phyloP scores from a whole-genome alignment of 2,329 filamentous ascomycete genomes.

The Fusarium protoensiforme region DNA sequence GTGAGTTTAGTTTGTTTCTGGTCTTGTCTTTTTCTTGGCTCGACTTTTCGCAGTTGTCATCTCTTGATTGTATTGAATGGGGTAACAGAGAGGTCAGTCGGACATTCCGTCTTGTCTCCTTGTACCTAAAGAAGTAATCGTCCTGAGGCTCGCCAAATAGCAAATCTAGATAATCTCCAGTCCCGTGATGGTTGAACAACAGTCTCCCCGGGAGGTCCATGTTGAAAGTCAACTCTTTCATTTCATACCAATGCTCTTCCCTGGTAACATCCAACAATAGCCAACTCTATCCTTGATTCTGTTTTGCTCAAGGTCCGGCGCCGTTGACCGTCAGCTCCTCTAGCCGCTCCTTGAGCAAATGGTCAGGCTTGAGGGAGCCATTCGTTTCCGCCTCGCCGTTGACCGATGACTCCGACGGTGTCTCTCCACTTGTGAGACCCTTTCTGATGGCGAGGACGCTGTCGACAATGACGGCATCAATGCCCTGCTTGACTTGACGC shows the following conservation, averaged over 20 bases:
- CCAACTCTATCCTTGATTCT: conserved; percentile 1
- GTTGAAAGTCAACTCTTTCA: conserved; percentile 5
- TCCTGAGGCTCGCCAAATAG: background rate
- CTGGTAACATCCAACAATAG: background rate
- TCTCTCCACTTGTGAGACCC: conserved; percentile 71
- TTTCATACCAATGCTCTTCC: conserved; percentile 14
- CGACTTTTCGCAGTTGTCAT: background rate
- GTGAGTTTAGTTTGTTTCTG: background rate
- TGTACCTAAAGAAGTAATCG: background rate
- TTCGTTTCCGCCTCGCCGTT: conserved; percentile 26
- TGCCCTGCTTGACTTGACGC: conserved; percentile 93
- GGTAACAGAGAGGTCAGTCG: background rate
- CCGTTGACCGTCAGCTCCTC: conserved; percentile 38
- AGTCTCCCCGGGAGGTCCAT: background rate
- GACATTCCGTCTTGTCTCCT: background rate
- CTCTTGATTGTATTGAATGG: background rate
- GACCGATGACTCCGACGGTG: conserved; percentile 18
- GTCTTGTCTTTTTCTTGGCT: background rate
- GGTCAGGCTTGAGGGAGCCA: conserved; percentile 24
- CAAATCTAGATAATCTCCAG: background rate
- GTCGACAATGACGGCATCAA: conserved; percentile 98
- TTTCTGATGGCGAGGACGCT: conserved; percentile 93
- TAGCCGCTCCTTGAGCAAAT: conserved; percentile 33
- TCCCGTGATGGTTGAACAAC: conserved; percentile 16
- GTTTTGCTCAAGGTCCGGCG: conserved; percentile 20